These are phyloP conservation scores for Fusarium zealandicum DNA, from an alignment of 2,329 filamentous ascomycete genomes.

Conservation along the genomic window DNA sequence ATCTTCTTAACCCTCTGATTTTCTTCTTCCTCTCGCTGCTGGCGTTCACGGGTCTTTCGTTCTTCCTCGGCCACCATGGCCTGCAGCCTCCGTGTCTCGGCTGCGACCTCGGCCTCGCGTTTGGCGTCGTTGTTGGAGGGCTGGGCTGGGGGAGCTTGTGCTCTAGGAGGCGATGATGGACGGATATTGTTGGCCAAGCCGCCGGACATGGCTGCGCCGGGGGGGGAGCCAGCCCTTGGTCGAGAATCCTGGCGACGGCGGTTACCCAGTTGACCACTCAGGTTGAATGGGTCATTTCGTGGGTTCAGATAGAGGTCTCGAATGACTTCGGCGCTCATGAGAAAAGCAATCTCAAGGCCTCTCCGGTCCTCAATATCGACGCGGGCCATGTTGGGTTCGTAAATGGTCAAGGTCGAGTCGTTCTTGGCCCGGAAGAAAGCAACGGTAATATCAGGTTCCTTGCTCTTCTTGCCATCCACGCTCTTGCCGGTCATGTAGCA, in stretches of 20 bases:
- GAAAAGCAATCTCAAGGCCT: slow-evolving; percentile 83
- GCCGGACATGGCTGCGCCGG: slow-evolving; percentile 47
- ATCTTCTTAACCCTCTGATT: slow-evolving; percentile 66
- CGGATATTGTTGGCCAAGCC: slow-evolving; percentile 46
- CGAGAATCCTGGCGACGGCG: slow-evolving; percentile 51
- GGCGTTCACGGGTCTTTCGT: slow-evolving; percentile 62
- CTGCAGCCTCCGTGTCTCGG: slow-evolving; percentile 78
- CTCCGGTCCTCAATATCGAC: slow-evolving; percentile 95
- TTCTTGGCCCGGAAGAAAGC: slow-evolving; percentile 79
- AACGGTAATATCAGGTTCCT: slow-evolving; percentile 95
- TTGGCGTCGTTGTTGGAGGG: slow-evolving; percentile 30
- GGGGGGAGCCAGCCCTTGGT: slow-evolving; percentile 43
- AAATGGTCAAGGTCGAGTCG: slow-evolving; percentile 77
- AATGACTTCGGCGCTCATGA: slow-evolving; percentile 69
- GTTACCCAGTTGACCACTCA: slow-evolving; percentile 51
- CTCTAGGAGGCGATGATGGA: slow-evolving; percentile 26
- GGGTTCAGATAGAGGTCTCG: slow-evolving; percentile 70
- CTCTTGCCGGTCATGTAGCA: slow-evolving; percentile 86
- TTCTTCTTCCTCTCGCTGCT: slow-evolving; percentile 62
- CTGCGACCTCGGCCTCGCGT: slow-evolving; percentile 63
- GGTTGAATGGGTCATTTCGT: slow-evolving; percentile 80
- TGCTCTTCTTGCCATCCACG: slow-evolving; percentile 78
- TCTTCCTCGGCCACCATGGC: slow-evolving; percentile 59
- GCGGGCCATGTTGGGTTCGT: slow-evolving; percentile 89
- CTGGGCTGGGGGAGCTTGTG: slow-evolving; percentile 25